These are phyloP conservation scores for Candida sanyiensis DNA, from an alignment of 805 yeast genomes.

Conservation along the genomic window DNA sequence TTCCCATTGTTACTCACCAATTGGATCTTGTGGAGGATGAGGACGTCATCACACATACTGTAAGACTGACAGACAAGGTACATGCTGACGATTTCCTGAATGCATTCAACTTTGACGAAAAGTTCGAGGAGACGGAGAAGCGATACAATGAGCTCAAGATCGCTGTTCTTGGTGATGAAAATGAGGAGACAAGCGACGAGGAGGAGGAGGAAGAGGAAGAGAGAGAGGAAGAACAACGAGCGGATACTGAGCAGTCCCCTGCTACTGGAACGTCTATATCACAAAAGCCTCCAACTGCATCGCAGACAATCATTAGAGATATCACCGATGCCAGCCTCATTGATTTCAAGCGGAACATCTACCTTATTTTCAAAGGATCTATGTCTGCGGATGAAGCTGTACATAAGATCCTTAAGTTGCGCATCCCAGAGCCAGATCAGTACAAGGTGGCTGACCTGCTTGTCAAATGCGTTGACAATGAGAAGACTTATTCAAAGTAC, in stretches of 20 bases:
- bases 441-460: constrained; percentile 63
- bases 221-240: constrained; percentile 14
- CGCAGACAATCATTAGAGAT: constrained; percentile 40
- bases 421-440: constrained; percentile 38
- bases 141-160: constrained; percentile 36
- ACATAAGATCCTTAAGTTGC: constrained; percentile 65
- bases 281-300: constrained; percentile 16
- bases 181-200: constrained; percentile 37
- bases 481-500: constrained; percentile 77
- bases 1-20: constrained; percentile 36
- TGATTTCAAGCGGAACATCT: constrained; percentile 69
- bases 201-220: constrained; percentile 26
- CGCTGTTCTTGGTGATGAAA: constrained; percentile 27
- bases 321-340: constrained; percentile 60
- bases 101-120: constrained; percentile 44
- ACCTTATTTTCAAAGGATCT: constrained; percentile 80
- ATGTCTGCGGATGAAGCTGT: constrained; percentile 91
- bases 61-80: constrained; percentile 48
- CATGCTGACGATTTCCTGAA: constrained; percentile 43
- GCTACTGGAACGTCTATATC: constrained; percentile 2
- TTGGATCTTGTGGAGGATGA: constrained; percentile 62
- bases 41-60: constrained; percentile 50
- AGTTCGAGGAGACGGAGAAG: constrained; percentile 45
- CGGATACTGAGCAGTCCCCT: no score
- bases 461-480: constrained; percentile 77